Evolutionary conservation across 768 basidiomycete genomes (phyloP).

Genomic region (Amanita phalloides): DNA sequence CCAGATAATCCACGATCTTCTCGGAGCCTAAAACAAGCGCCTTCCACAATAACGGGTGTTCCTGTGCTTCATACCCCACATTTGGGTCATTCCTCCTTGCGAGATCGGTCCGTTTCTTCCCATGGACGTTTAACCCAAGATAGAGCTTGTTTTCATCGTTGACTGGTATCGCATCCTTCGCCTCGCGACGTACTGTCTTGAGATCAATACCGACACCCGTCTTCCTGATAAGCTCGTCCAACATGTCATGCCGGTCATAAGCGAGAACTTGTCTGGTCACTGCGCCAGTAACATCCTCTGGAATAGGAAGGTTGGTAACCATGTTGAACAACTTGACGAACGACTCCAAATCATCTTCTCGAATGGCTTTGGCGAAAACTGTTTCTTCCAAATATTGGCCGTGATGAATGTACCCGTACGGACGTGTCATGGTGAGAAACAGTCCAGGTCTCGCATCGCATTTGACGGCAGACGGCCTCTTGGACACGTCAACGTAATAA

Average conservation of each 20-base stretch:
- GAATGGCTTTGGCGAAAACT: constrained; percentile 25
- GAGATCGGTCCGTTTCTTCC: constrained; percentile 50
- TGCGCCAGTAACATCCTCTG: constrained; percentile 13
- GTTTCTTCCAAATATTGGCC: constrained; percentile 6
- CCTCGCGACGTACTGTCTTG: constrained; percentile 15
- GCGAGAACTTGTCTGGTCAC: constrained; percentile 20
- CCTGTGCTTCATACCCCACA: constrained; percentile 12
- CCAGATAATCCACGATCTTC: constrained; percentile 36
- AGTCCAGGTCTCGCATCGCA: constrained; percentile 23
- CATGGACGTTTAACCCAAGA: constrained; percentile 51
- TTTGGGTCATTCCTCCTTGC: constrained; percentile 40
- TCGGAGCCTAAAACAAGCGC: constrained; percentile 24
- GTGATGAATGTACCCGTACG: background rate
- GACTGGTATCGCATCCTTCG: constrained; percentile 14
- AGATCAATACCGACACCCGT: constrained; percentile 32
- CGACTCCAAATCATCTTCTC: constrained; percentile 36
- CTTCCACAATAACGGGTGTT: constrained; percentile 29
- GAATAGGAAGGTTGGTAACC: constrained; percentile 24
- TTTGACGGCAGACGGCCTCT: constrained; percentile 32
- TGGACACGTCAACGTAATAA: constrained; percentile 41
- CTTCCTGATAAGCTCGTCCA: constrained; percentile 47
- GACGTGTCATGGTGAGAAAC: background rate
- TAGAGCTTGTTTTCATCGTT: constrained; percentile 36
- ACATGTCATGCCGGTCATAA: constrained; percentile 34
- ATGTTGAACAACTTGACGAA: constrained; percentile 39